phyloP scores from a whole-genome alignment of 257 asterid species.

The Misopates orontium region DNA sequence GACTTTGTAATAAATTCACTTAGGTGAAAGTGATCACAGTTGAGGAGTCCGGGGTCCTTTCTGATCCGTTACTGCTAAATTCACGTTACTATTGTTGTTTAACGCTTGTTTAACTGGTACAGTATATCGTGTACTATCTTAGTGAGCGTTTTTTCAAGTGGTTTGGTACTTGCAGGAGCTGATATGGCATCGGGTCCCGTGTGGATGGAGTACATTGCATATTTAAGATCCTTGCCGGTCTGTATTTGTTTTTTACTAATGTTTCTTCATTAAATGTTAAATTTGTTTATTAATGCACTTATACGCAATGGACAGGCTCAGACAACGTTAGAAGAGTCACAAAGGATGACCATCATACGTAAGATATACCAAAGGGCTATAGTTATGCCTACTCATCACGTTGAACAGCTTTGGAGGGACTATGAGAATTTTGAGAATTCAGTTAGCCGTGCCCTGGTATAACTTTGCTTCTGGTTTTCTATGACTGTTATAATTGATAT shows the following conservation, averaged over 20 bases:
- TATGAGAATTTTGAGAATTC: constrained; percentile 95
- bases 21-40: background rate
- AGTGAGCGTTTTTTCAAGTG: background rate
- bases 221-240: constrained; percentile 86
- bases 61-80: background rate
- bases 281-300: constrained; percentile 21
- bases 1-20: background rate
- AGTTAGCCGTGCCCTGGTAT: constrained; percentile 93
- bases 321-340: constrained; percentile 71
- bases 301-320: constrained; percentile 63
- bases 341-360: constrained; percentile 79
- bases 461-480: constrained; percentile 23
- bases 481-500: constrained; percentile 9
- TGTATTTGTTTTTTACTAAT: constrained; percentile 26
- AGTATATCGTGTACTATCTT: background rate
- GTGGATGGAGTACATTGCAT: constrained; percentile 92
- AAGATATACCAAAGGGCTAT: constrained; percentile 90
- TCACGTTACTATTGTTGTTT: background rate
- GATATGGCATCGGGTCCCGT: constrained; percentile 93
- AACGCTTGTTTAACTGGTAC: background rate
- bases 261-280: background rate
- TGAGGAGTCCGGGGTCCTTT: too few species aligned
- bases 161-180: constrained; percentile 60
- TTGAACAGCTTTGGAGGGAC: constrained; percentile 98
- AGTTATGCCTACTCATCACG: constrained; percentile 82